Evolutionary conservation across 169 alveolate species (phyloP), one percentile per base, ranked within the genome.

Genomic region (Cytauxzoon felis): DNA sequence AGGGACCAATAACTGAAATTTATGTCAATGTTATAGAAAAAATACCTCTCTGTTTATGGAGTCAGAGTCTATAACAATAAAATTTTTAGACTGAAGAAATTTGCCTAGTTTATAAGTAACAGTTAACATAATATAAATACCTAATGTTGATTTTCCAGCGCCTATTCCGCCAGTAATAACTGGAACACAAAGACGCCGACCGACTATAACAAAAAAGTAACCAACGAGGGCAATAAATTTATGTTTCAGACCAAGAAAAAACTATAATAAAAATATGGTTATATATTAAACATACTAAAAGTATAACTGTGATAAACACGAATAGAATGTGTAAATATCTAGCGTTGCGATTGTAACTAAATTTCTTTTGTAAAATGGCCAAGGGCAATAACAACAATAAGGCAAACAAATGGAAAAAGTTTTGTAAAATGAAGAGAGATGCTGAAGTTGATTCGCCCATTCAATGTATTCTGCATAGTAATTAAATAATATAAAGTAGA

Each of bases 101-200:
- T 34, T 1, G 42, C 79, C 65, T 51, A 13, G 19, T 5, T 1
- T 0, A 13, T 36, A 43, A 23, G 13, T 13, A 27, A 18, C 1
- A 2, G 19, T 51, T 36, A 21, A 11, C 9, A 5, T 7, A 64
- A 47, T 32, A 57, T 41, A 86, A 68, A 41, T 66, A 79, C 91
- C 87, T 41, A 86, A 72, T 16, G 91, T 86, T 27, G 87, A 66
- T 29, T 86, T 86, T 5, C 91, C 91, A 21, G 79, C 82, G 4
- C 90, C 91, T 56, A 86, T 81, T 3, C 91, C 91, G 21, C 91
- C 91, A 42, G 91, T 81, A 24, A 86, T 75, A 41, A 82, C 91
- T 27, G 85, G 82, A 33, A 86, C 68, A 50, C 91, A 85, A 58
- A 85, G 45, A 53, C 87, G 79, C 26, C 81, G 57, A 7, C 73